Percentiles rank a stretch among this genome's conserved stretches.
These are phyloP conservation scores for Podila clonocystis DNA, from an alignment of 192 early-diverging fungal genomes.

Conservation along the genomic window DNA sequence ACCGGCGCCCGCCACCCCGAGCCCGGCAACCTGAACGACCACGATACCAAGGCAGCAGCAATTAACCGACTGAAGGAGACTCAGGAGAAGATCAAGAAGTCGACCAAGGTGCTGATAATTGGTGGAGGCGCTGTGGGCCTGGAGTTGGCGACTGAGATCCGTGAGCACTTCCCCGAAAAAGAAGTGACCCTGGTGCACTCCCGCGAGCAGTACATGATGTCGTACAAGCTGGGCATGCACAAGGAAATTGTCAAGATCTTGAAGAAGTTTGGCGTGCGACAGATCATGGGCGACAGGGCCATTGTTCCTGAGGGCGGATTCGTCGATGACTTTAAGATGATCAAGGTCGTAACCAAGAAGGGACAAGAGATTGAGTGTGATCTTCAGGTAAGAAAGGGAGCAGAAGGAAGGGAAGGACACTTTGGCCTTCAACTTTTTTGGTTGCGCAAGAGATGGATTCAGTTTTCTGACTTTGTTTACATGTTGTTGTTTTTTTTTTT, in stretches of 20 bases:
- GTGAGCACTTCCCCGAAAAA: slow-evolving; percentile 64
- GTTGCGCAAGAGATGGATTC: not conserved
- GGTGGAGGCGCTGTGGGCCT: slow-evolving; percentile 83
- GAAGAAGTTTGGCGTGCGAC: slow-evolving; percentile 51
- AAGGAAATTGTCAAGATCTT: slow-evolving; percentile 64
- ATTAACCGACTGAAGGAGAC: slow-evolving; percentile 52
- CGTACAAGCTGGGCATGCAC: slow-evolving; percentile 66
- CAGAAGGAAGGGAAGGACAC: not conserved
- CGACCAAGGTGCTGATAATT: slow-evolving; percentile 70
- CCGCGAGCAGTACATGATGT: slow-evolving; percentile 63
- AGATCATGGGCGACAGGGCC: slow-evolving; percentile 58
- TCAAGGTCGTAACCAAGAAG: slow-evolving; percentile 51
- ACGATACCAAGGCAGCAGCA: slow-evolving; percentile 56
- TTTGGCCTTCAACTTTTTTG: too few relatives aligned
- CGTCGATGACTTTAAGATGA: slow-evolving; percentile 56
- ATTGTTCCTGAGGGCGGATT: slow-evolving; percentile 72
- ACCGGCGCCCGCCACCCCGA: slow-evolving; percentile 63
- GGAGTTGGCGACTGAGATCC: slow-evolving; percentile 83
- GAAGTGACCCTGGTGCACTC: slow-evolving; percentile 74
- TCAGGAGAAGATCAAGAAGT: slow-evolving; percentile 64
- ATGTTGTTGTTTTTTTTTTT: not conserved
- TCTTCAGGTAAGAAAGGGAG: slow-evolving; percentile 38
- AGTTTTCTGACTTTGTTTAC: not conserved
- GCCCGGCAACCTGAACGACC: slow-evolving; percentile 55
- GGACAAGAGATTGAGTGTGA: slow-evolving; percentile 58